Base-by-base conservation (phyloP, 169 alveolate species). In the Eimeria praecox region DNA sequence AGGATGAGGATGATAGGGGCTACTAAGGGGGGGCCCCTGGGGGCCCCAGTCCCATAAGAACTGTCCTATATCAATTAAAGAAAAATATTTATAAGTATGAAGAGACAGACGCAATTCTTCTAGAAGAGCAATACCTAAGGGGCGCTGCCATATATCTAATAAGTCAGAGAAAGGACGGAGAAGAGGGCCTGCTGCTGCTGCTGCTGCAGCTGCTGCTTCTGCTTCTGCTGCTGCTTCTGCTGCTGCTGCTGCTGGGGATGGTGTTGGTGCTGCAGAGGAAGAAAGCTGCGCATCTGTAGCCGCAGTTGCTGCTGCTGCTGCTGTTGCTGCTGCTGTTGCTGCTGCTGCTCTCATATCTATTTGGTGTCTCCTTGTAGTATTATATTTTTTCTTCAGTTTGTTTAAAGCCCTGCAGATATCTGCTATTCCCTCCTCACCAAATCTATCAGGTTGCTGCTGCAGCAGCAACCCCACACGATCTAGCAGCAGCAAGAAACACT, bases 21-120 rank as follows among this genome's bases (percentile, higher is more conserved):
- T 44, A 38, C 64, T 8, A 27, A 33, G 27, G 62, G 56, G 62
- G 35, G 35, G 35, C 88, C 88, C 88, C 35, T 78, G 56, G 88
- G 88, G 88, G 30, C 66, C 88, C 88, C 88, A 78, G 20, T 78
- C 88, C 64, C 64, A 78, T 20, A 78, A 62, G 62, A 78, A 78
- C 22, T 78, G 38, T 8, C 64, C 88, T 12, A 78, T 44, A 44
- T 78, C 88, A 42, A 78, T 44, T 78, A 78, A 22, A 24, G 88
- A 78, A 22, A 78, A 78, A 33, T 78, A 78, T 44, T 78, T 78
- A 38, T 42, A 78, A 38, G 38, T 3, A 27, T 78, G 88, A 18
- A 78, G 56, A 38, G 33, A 24, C 22, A 42, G 22, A 24, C 64
- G 88, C 35, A 78, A 38, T 30, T 78, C 88, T 3, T 9, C 35